phyloP scores from a whole-genome alignment of 768 basidiomycete species.

The Psilocybe azurescens region DNA sequence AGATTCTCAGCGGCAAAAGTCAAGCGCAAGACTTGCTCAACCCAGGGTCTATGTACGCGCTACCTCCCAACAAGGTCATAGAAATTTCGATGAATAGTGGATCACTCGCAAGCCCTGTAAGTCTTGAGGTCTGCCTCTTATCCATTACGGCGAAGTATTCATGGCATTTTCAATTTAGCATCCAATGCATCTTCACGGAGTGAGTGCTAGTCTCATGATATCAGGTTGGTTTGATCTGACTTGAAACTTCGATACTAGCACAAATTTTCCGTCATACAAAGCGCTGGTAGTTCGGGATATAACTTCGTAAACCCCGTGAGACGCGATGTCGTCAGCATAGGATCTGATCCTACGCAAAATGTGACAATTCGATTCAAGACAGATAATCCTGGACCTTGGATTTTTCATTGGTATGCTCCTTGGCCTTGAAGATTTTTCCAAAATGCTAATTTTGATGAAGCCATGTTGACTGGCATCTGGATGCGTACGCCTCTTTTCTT shows the following conservation, averaged over 20 bases:
- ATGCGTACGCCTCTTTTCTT: slow-evolving; percentile 29
- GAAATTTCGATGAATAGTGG: slow-evolving; percentile 50
- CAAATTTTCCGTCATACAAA: slow-evolving; percentile 44
- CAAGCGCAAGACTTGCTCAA: slow-evolving; percentile 44
- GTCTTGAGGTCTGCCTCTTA: not conserved
- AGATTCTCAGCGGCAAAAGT: slow-evolving; percentile 53
- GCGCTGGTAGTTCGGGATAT: slow-evolving; percentile 38
- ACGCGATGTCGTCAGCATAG: slow-evolving; percentile 27
- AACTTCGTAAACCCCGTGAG: slow-evolving; percentile 55
- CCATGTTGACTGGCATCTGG: slow-evolving; percentile 45
- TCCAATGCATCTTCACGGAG: slow-evolving; percentile 46
- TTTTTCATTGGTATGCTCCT: slow-evolving; percentile 35
- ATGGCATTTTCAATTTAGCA: slow-evolving; percentile 34
- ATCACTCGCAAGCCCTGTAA: slow-evolving; percentile 35
- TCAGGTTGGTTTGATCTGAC: slow-evolving; percentile 14
- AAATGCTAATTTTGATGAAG: slow-evolving; percentile 13
- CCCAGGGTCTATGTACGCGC: slow-evolving; percentile 43
- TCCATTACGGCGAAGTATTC: not conserved
- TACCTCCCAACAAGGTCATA: slow-evolving; percentile 51
- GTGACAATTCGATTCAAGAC: slow-evolving; percentile 63
- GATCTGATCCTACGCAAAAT: slow-evolving; percentile 31
- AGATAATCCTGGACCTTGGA: slow-evolving; percentile 68
- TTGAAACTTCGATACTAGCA: slow-evolving; percentile 33
- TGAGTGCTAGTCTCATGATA: slow-evolving; percentile 17
- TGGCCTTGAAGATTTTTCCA: slow-evolving; percentile 31